These are phyloP conservation scores for Aureobasidium lini DNA, from an alignment of 2,329 filamentous ascomycete species.

Conservation along the genomic window DNA sequence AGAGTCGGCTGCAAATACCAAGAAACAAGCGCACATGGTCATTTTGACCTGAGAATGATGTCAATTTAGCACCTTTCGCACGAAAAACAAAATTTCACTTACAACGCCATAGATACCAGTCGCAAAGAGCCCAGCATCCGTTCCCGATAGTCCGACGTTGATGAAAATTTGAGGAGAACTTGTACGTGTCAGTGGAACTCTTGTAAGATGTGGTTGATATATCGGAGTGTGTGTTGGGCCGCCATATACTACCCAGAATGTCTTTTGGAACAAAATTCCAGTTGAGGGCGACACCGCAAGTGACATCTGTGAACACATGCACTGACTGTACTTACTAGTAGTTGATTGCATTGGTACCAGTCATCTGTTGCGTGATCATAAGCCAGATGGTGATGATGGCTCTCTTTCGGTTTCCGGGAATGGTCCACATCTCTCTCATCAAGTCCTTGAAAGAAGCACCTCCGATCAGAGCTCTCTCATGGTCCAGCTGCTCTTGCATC, in stretches of 20 bases:
- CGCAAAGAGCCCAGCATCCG: slow-evolving; percentile 56
- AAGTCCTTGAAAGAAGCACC: slow-evolving; percentile 56
- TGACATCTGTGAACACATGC: background rate
- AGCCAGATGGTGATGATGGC: slow-evolving; percentile 56
- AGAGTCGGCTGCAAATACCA: slow-evolving; percentile 67
- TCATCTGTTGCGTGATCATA: slow-evolving; percentile 67
- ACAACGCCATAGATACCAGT: slow-evolving; percentile 65
- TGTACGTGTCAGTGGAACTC: slow-evolving; percentile 54
- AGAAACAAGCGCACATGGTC: slow-evolving; percentile 54
- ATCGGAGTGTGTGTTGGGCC: no score
- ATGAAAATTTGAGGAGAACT: slow-evolving; percentile 55
- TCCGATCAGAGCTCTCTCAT: slow-evolving; percentile 62
- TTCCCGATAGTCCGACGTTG: slow-evolving; percentile 53
- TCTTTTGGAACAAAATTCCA: no score
- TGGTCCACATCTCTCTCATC: slow-evolving; percentile 60
- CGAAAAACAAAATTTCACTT: background rate
- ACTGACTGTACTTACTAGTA: slow-evolving; percentile 6
- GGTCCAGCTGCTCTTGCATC: slow-evolving; percentile 60
- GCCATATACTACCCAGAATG: no score
- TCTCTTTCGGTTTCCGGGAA: slow-evolving; percentile 57
- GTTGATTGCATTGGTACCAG: slow-evolving; percentile 39
- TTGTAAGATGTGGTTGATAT: no score
- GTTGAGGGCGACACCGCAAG: background rate
- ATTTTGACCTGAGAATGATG: slow-evolving; percentile 48
- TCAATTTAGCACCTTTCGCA: background rate